phyloP scores from a whole-genome alignment of 176 grass and related monocot genomes.

The Areca catechu region DNA sequence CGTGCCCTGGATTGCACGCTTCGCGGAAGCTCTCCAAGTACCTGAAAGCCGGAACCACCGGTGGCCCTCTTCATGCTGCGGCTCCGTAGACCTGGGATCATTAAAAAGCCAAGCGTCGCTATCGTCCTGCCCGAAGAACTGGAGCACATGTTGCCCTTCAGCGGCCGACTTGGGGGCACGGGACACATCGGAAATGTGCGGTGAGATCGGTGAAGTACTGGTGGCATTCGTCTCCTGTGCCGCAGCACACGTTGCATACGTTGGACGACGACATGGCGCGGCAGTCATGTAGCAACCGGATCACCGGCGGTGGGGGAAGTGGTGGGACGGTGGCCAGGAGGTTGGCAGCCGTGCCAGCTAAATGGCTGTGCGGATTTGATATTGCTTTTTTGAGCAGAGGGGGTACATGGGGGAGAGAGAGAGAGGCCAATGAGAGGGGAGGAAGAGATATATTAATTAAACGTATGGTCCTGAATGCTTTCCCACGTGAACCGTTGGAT shows the following conservation, averaged over 20 bases:
- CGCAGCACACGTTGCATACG: slow-evolving; percentile 22
- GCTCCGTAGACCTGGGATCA: slow-evolving; percentile 9
- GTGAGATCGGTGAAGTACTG: slow-evolving; percentile 26
- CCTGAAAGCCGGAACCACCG: not conserved
- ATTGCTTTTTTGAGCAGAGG: not conserved
- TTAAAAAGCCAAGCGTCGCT: slow-evolving; percentile 40
- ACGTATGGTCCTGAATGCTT: too few relatives aligned
- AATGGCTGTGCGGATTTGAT: slow-evolving; percentile 9
- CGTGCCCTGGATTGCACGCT: slow-evolving; percentile 7
- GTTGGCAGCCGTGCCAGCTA: slow-evolving; percentile 5
- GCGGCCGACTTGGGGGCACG: not conserved
- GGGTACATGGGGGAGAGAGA: not conserved
- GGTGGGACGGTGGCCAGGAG: slow-evolving; percentile 4
- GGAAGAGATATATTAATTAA: slow-evolving; percentile 25
- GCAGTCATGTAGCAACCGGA: slow-evolving; percentile 19
- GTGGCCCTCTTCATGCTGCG: not conserved
- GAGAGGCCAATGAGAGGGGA: slow-evolving; percentile 29
- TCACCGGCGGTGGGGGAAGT: not conserved
- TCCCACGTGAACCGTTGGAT: too few relatives aligned
- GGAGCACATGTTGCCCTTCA: slow-evolving; percentile 30
- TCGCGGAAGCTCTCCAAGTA: slow-evolving; percentile 1
- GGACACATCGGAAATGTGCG: slow-evolving; percentile 15
- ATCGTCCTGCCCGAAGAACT: slow-evolving; percentile 43
- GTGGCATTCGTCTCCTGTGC: slow-evolving; percentile 1
- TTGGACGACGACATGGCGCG: slow-evolving; percentile 12